These are phyloP conservation scores for Berberis vulgaris DNA, from an alignment of 164 flowering plant species.

Conservation along the genomic window DNA sequence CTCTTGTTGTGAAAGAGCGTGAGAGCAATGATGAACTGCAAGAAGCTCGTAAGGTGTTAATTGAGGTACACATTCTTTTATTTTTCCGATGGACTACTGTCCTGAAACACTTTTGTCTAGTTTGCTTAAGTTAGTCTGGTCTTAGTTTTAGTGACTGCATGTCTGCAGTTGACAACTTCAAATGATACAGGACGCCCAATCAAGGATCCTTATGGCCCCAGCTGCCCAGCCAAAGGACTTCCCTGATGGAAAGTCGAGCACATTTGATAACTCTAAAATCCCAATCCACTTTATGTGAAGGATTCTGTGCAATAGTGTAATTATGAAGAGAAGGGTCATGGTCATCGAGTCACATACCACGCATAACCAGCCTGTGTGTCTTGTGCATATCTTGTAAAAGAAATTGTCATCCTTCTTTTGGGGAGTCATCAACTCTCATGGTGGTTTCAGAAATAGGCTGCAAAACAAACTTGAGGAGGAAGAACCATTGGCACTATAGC, in stretches of 20 bases:
- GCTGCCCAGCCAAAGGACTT: not conserved
- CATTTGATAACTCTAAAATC: not conserved
- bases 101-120: not conserved
- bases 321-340: too few relatives aligned
- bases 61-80: constrained; percentile 24
- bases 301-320: too few relatives aligned
- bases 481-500: not conserved
- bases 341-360: too few relatives aligned
- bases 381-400: too few relatives aligned
- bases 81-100: not conserved
- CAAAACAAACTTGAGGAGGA: not conserved
- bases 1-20: constrained; percentile 50
- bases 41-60: constrained; percentile 55
- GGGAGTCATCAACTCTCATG: too few relatives aligned
- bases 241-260: not conserved
- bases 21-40: constrained; percentile 52
- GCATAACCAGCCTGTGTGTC: too few relatives aligned
- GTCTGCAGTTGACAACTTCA: not conserved
- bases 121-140: not conserved
- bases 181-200: not conserved
- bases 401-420: too few relatives aligned
- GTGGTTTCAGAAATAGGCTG: too few relatives aligned
- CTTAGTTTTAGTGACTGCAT: not conserved
- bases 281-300: too few relatives aligned
- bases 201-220: not conserved